These are phyloP conservation scores for Ogataea degrootiae DNA, from an alignment of 805 yeast genomes.

Conservation along the genomic window DNA sequence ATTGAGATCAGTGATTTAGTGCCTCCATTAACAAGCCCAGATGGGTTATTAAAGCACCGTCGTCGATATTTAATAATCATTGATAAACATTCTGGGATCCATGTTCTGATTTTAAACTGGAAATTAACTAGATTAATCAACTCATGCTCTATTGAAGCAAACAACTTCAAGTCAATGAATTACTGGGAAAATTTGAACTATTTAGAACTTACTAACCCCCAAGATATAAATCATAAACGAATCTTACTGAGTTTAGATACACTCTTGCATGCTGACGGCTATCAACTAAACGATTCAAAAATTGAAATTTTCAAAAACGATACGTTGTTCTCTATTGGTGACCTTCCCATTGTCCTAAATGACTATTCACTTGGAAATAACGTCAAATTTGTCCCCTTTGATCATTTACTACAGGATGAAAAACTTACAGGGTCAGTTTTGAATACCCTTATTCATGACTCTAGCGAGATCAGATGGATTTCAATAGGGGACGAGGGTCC, in stretches of 20 bases:
- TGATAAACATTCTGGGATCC: conserved; percentile 1
- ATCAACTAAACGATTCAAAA: background rate
- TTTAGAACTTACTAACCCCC: conserved; percentile 6
- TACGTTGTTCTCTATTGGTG: conserved; percentile 9
- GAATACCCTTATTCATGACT: background rate
- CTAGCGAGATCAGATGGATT: conserved; percentile 1
- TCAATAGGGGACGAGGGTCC: conserved; percentile 4
- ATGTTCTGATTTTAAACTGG: conserved; percentile 9
- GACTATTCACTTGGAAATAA: conserved; percentile 7
- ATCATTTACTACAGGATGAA: conserved; percentile 1
- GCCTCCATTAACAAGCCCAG: background rate
- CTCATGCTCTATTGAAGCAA: conserved; percentile 1
- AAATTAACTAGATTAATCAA: conserved; percentile 4
- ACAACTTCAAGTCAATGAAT: conserved; percentile 1
- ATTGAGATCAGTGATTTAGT: conserved; percentile 6
- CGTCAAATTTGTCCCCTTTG: conserved; percentile 7
- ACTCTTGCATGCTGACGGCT: background rate
- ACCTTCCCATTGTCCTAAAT: conserved; percentile 1
- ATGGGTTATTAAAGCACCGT: background rate
- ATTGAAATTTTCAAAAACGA: conserved; percentile 4
- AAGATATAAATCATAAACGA: background rate
- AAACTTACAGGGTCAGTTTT: background rate
- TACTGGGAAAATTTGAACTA: conserved; percentile 6
- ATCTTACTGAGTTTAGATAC: conserved; percentile 4
- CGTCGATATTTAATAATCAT: conserved; percentile 5